Evolutionary conservation across 108 stramenopile genomes (phyloP), one percentile per base, ranked within the genome.

Genomic region (Skeletonema marinoi): DNA sequence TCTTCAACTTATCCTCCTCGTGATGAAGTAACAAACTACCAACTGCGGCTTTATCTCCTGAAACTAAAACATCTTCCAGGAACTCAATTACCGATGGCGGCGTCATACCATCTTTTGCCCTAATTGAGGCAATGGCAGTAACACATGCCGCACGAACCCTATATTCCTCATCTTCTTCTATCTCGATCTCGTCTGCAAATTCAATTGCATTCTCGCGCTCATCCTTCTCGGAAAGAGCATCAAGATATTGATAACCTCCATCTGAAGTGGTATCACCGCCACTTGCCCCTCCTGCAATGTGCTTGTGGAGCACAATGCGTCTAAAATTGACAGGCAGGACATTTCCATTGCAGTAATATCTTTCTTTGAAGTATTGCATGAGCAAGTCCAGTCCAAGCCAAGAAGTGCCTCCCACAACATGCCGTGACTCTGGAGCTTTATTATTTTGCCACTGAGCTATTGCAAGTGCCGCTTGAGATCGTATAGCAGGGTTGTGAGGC

Each of bases 361-460:
- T 81, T 65, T 96, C 94, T 38, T 86, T 86, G 75, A 93, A 92
- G 74, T 95, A 95, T 77, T 93, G 90, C 48, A 95, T 77, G 31
- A 95, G 73, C 2, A 95, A 68, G 61, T 92, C 86, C 14, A 93
- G 68, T 9, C 94, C 94, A 35, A 92, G 65, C 94, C 94, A 95
- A 46, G 87, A 80, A 65, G 86, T 86, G 9, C 84, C 78, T 19
- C 88, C 90, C 2, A 88, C 79, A 17, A 81, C 74, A 75, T 90
- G 83, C 41, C 81, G 85, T 41, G 89, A 83, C 14, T 70, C 73
- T 59, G 92, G 94, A 32, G 90, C 94, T 73, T 95, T 92, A 46
- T 93, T 93, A 70, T 93, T 95, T 77, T 95, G 94, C 94, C 94
- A 95, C 65, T 95, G 94, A 17, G 88, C 94, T 50, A 95, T 93